Percentiles rank a stretch among this genome's conserved stretches.
Evolutionary conservation across 2,329 filamentous ascomycete species (phyloP).

Genomic region (Colletotrichum neosansevieriae): DNA sequence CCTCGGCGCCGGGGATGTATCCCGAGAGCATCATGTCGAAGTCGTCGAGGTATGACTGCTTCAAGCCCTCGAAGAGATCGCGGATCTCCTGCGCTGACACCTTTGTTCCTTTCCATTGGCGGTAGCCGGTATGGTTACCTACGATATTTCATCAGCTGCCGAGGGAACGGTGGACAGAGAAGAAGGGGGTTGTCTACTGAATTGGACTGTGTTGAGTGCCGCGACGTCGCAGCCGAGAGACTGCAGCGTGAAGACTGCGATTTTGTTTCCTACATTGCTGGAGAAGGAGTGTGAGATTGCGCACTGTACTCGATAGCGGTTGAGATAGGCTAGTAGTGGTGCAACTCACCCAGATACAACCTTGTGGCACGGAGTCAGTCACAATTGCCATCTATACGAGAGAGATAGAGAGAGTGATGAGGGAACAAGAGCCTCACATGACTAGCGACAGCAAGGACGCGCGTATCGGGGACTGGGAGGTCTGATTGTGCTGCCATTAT

Average conservation of each 20-base stretch:
- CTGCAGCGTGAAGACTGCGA: conserved; percentile 95
- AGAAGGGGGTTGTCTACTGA: conserved; percentile 73
- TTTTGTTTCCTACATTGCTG: conserved; percentile 98
- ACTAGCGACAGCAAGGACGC: conserved; percentile 89
- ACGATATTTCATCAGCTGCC: conserved; percentile 5
- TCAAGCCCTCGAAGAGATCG: conserved; percentile 86
- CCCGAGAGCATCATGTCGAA: conserved; percentile 97
- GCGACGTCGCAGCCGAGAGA: conserved; percentile 93
- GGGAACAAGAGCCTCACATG: conserved; percentile 77
- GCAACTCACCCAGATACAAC: conserved; percentile 58
- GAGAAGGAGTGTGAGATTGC: not conserved
- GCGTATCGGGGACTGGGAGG: conserved; percentile 66
- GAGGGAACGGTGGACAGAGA: conserved; percentile 1
- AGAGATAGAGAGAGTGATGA: not conserved
- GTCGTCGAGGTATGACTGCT: conserved; percentile 84
- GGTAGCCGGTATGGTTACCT: conserved; percentile 97
- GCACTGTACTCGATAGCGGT: not conserved
- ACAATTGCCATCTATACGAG: conserved; percentile 35
- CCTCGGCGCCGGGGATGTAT: conserved; percentile 89
- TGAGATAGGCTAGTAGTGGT: not conserved
- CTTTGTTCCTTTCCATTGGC: conserved; percentile 86
- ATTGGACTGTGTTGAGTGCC: conserved; percentile 95
- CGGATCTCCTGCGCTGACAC: conserved; percentile 85
- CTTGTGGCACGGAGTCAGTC: conserved; percentile 46
- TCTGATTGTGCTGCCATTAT: conserved; percentile 56